These are phyloP conservation scores for Vitis hybrid DNA, from an alignment of 177 flowering plant genomes.

Conservation along the genomic window DNA sequence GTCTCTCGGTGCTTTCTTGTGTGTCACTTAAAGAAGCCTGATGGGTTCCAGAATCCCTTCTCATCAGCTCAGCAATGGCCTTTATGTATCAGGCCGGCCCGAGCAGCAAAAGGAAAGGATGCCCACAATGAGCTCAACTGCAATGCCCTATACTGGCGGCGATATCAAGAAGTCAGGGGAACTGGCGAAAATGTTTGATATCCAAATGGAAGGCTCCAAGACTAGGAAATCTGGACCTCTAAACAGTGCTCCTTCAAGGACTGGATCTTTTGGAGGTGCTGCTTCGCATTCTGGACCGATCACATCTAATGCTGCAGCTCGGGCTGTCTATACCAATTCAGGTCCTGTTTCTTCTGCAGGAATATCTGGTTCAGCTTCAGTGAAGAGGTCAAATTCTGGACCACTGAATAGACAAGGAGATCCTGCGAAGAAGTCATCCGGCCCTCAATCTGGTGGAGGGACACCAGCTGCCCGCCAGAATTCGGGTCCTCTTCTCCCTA, in stretches of 20 bases:
- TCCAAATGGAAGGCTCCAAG: conserved; percentile 71
- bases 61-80: conserved; percentile 95
- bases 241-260: conserved; percentile 66
- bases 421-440: conserved; percentile 81
- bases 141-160: conserved; percentile 96
- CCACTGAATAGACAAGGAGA: conserved; percentile 88
- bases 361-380: conserved; percentile 47
- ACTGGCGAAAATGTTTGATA: conserved; percentile 94
- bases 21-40: conserved; percentile 9
- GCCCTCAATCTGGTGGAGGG: conserved; percentile 87
- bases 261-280: conserved; percentile 87
- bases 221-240: conserved; percentile 90
- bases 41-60: conserved; percentile 94
- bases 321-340: conserved; percentile 21
- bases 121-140: conserved; percentile 77
- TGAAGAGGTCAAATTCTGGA: conserved; percentile 85
- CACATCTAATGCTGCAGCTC: conserved; percentile 49
- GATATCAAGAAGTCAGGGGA: conserved; percentile 96
- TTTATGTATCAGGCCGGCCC: conserved; percentile 93
- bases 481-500: conserved; percentile 86
- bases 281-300: conserved; percentile 85
- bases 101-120: conserved; percentile 88
- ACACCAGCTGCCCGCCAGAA: conserved; percentile 71
- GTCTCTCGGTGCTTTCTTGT: no score
- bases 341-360: conserved; percentile 53